Evolutionary conservation across 2,329 filamentous ascomycete genomes (phyloP).

Genomic region (Lecanosticta acicola): DNA sequence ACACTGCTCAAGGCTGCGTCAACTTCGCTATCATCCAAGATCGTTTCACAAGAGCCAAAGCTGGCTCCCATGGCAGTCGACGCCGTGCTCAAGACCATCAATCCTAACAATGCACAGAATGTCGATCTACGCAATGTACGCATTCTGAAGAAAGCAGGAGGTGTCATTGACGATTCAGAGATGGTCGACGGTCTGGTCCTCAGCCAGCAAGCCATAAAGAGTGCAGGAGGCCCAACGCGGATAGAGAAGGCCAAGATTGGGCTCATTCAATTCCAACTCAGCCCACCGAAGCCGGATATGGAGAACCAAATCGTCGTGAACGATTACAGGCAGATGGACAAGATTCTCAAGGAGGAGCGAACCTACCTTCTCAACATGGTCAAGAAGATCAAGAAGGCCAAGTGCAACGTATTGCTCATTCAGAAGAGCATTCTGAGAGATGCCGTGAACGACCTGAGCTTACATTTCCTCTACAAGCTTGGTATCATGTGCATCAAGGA

Average conservation of each 20-base stretch:
- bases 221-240: constrained; percentile 77
- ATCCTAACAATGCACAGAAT: constrained; percentile 90
- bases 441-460: constrained; percentile 92
- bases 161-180: constrained; percentile 97
- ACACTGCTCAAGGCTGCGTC: constrained; percentile 94
- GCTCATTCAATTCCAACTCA: constrained; percentile 97
- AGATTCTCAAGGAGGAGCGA: constrained; percentile 98
- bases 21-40: constrained; percentile 96
- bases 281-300: constrained; percentile 98
- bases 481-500: constrained; percentile 96
- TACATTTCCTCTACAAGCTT: constrained; percentile 96
- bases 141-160: constrained; percentile 94
- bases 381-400: constrained; percentile 99
- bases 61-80: constrained; percentile 98
- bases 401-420: constrained; percentile 97
- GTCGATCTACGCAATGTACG: constrained; percentile 95
- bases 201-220: constrained; percentile 89
- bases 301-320: constrained; percentile 99
- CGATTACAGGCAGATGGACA: constrained; percentile 99
- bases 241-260: constrained; percentile 98
- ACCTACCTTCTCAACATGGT: constrained; percentile 97
- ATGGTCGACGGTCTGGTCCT: constrained; percentile 92
- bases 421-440: constrained; percentile 98
- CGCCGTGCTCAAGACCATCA: constrained; percentile 90
- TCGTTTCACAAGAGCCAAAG: constrained; percentile 94